phyloP scores from a whole-genome alignment of 1,139 yeast genomes.

The Meyerozyma sp. region DNA sequence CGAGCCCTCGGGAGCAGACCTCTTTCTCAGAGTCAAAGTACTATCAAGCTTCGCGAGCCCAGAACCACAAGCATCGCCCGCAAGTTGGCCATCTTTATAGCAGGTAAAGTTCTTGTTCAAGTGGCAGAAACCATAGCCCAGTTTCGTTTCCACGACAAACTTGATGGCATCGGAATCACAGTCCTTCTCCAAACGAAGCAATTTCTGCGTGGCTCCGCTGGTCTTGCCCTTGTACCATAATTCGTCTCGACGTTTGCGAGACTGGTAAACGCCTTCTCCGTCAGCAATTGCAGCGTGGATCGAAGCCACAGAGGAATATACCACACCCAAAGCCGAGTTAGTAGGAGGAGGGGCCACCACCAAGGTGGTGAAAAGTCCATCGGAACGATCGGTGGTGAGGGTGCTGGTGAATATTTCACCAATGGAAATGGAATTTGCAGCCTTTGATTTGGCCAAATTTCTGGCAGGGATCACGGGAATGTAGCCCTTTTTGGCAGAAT shows the following conservation, averaged over 20 bases:
- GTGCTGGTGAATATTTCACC: conserved; percentile 50
- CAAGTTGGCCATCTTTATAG: conserved; percentile 46
- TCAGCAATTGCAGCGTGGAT: conserved; percentile 77
- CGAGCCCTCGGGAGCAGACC: conserved; percentile 80
- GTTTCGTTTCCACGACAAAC: conserved; percentile 71
- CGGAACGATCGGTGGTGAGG: conserved; percentile 76
- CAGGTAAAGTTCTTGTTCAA: conserved; percentile 68
- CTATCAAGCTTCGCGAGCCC: conserved; percentile 66
- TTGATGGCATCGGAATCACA: conserved; percentile 91
- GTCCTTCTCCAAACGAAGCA: conserved; percentile 64
- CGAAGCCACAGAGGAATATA: conserved; percentile 81
- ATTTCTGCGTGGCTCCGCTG: conserved; percentile 86
- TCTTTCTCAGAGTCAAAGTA: conserved; percentile 50
- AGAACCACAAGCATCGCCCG: conserved; percentile 40
- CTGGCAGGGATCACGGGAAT: conserved; percentile 43
- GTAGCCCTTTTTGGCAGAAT: conserved; percentile 33
- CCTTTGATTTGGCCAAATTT: conserved; percentile 31
- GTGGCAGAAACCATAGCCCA: conserved; percentile 91
- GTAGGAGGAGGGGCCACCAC: conserved; percentile 62
- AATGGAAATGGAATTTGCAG: conserved; percentile 32
- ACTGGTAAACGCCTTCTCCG: conserved; percentile 87
- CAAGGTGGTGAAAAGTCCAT: conserved; percentile 79
- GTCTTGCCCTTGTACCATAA: conserved; percentile 96
- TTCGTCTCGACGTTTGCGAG: conserved; percentile 74
- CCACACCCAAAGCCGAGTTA: conserved; percentile 71